These are phyloP conservation scores for Pleurotus sapidus DNA, from an alignment of 768 basidiomycete species.

Conservation along the genomic window DNA sequence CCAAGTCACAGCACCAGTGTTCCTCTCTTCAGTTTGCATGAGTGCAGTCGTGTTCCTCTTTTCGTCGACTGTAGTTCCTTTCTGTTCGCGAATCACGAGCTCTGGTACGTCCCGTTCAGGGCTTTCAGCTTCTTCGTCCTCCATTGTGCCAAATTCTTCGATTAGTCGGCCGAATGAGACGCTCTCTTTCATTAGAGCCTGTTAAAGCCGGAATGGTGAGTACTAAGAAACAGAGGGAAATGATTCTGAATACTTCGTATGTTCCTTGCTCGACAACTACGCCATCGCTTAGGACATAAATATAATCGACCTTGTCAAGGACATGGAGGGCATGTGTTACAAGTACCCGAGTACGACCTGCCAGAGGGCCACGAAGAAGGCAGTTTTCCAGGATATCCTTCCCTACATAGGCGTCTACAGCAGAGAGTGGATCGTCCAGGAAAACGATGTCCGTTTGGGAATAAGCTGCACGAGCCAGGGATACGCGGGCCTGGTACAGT, in stretches of 20 bases:
- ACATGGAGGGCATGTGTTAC: conserved; percentile 61
- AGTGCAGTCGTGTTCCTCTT: conserved; percentile 29
- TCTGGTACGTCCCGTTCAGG: conserved; percentile 2
- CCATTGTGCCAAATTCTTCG: conserved; percentile 11
- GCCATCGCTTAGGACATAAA: conserved; percentile 62
- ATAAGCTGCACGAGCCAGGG: conserved; percentile 76
- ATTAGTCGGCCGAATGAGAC: conserved; percentile 10
- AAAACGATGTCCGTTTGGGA: conserved; percentile 70
- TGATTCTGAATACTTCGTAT: conserved; percentile 34
- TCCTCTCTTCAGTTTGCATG: conserved; percentile 57
- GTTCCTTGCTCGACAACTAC: conserved; percentile 61
- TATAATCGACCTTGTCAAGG: conserved; percentile 55
- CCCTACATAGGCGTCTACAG: conserved; percentile 77
- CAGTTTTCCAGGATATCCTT: conserved; percentile 63
- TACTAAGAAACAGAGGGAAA: neutral
- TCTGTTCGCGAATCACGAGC: conserved; percentile 19
- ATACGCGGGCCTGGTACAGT: conserved; percentile 58
- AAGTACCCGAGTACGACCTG: conserved; percentile 54
- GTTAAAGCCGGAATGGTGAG: conserved; percentile 8
- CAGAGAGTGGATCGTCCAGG: conserved; percentile 79
- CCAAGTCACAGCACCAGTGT: conserved; percentile 50
- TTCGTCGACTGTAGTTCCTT: conserved; percentile 28
- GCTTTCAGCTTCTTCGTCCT: neutral
- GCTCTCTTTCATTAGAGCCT: conserved; percentile 10
- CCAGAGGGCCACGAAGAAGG: conserved; percentile 49